These are phyloP conservation scores for Colletotrichum sp. DNA, from an alignment of 2,329 filamentous ascomycete species.

Conservation along the genomic window DNA sequence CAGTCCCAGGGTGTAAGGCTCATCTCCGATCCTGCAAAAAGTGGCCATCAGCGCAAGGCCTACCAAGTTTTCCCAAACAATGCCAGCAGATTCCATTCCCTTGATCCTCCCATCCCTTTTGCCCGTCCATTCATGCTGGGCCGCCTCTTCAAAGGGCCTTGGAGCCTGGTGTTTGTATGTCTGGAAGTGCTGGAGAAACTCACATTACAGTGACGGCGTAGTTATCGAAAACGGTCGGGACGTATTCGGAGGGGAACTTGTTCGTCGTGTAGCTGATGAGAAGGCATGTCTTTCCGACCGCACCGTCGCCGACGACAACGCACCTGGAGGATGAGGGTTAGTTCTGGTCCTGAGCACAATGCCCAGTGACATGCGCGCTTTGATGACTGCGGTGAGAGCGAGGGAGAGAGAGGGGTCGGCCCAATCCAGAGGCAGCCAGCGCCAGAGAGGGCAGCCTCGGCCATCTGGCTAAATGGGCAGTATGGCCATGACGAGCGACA, in stretches of 20 bases:
- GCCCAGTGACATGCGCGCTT: slow-evolving; percentile 14
- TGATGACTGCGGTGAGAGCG: background rate
- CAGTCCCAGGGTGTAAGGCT: slow-evolving; percentile 94
- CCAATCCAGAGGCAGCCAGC: background rate
- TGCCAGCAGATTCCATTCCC: background rate
- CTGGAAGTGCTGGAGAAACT: slow-evolving; percentile 47
- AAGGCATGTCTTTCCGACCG: slow-evolving; percentile 98
- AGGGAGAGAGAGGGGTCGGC: background rate
- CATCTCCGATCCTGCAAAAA: slow-evolving; percentile 87
- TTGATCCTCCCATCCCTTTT: background rate
- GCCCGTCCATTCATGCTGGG: background rate
- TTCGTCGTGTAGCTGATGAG: slow-evolving; percentile 99
- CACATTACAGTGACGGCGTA: slow-evolving; percentile 99
- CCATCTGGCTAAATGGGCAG: background rate
- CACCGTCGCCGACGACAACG: slow-evolving; percentile 98
- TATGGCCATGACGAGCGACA: background rate
- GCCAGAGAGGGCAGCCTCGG: background rate
- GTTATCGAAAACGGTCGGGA: slow-evolving; percentile 99
- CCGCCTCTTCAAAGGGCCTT: background rate
- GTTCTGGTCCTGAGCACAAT: background rate
- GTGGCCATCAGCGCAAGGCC: slow-evolving; percentile 6
- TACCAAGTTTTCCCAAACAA: background rate
- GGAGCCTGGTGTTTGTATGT: background rate
- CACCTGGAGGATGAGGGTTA: slow-evolving; percentile 64
- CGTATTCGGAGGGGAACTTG: slow-evolving; percentile 99